A percentile compares a stretch with the other conserved stretches of the same genome.
Evolutionary conservation across 306 rosid species (phyloP).

Genomic region (Prinsepia uniflora): DNA sequence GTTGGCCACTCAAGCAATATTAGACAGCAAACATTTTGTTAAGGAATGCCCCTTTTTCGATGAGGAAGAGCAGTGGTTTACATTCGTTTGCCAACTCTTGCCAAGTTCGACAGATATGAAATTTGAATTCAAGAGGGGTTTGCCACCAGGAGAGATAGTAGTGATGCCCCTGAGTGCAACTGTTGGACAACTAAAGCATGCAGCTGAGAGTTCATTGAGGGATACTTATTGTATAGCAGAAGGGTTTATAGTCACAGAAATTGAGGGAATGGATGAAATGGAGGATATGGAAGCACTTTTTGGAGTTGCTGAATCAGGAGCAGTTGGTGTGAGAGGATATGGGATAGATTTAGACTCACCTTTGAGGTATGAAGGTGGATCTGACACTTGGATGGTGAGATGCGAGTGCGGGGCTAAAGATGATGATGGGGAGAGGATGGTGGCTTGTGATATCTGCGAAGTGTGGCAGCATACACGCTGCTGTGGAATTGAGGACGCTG

Average conservation of each 20-base stretch:
- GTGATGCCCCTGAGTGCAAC: constrained; percentile 70
- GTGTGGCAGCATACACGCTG: constrained; percentile 89
- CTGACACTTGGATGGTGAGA: constrained; percentile 66
- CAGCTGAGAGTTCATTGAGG: constrained; percentile 61
- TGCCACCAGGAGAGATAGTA: constrained; percentile 57
- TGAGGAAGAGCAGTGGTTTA: constrained; percentile 57
- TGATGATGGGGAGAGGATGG: constrained; percentile 94
- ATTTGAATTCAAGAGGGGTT: constrained; percentile 34
- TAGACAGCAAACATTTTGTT: constrained; percentile 70
- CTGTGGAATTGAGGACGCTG: constrained; percentile 58
- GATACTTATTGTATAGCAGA: constrained; percentile 78
- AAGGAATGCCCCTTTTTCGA: constrained; percentile 62
- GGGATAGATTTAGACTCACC: constrained; percentile 43
- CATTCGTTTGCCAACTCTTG: constrained; percentile 52
- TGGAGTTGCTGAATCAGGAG: constrained; percentile 61
- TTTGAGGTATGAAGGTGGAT: constrained; percentile 61
- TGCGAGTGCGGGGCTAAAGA: constrained; percentile 84
- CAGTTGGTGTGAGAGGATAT: constrained; percentile 51
- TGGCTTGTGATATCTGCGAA: constrained; percentile 80
- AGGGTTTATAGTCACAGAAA: constrained; percentile 46
- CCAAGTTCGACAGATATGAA: constrained; percentile 40
- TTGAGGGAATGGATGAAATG: constrained; percentile 42
- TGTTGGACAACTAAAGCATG: constrained; percentile 59
- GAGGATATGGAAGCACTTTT: constrained; percentile 57
- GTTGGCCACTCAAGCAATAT: constrained; percentile 53